phyloP scores from a whole-genome alignment of 139 green algal genomes.

The Chlorella sp. region DNA sequence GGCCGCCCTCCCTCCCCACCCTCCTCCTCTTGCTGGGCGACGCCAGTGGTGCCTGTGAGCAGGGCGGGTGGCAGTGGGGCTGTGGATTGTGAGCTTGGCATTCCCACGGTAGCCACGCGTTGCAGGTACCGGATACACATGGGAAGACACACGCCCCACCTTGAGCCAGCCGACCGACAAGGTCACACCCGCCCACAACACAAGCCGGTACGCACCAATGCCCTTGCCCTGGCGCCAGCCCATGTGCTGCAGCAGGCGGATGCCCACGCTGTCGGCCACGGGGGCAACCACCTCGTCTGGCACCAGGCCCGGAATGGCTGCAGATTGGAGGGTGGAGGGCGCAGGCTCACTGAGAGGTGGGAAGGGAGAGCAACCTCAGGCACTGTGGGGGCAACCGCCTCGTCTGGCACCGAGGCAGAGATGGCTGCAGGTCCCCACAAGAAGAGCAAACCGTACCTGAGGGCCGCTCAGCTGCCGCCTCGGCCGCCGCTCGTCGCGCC shows the following conservation, averaged over 20 bases:
- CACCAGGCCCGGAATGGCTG: constrained; percentile 63
- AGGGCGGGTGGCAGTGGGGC: not conserved
- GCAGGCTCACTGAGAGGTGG: not conserved
- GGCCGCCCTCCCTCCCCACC: not conserved
- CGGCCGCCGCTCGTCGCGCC: constrained; percentile 26
- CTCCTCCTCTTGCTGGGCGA: not conserved
- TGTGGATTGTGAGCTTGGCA: not conserved
- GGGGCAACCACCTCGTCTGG: constrained; percentile 81
- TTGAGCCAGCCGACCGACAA: too few species aligned
- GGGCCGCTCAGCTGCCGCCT: constrained; percentile 21
- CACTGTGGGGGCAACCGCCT: too few species aligned
- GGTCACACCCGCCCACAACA: too few species aligned
- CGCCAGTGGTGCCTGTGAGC: not conserved
- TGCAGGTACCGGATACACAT: too few species aligned
- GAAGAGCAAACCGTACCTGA: not conserved
- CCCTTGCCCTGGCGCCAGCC: constrained; percentile 90
- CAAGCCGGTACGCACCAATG: constrained; percentile 45
- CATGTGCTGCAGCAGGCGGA: constrained; percentile 91
- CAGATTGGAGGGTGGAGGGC: not conserved
- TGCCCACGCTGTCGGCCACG: constrained; percentile 76
- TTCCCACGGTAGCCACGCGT: not conserved
- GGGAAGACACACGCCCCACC: too few species aligned
- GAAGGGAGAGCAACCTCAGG: not conserved
- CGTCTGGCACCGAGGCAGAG: too few species aligned
- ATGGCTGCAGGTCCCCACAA: not conserved